Conservation (phyloP, 768 basidiomycete species). For the Tylopilus sp. region DNA sequence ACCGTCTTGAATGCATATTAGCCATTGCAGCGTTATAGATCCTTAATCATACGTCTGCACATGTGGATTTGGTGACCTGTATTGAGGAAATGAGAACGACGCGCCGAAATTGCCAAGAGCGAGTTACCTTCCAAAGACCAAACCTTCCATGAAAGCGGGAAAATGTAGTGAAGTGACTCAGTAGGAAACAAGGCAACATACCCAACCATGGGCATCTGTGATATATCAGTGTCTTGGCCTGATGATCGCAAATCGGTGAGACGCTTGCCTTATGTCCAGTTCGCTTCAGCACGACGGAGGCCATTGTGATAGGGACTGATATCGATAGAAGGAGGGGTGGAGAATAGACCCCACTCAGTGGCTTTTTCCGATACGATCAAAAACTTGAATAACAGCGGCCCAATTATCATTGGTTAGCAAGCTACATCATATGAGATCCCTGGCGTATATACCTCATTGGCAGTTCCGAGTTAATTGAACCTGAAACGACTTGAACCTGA, state of each 20-base stretch:
- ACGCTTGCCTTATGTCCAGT: slow-evolving; percentile 53
- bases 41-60: slow-evolving; percentile 50
- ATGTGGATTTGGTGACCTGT: slow-evolving; percentile 56
- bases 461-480: too few species aligned
- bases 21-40: background rate
- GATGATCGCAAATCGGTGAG: background rate
- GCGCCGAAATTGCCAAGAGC: background rate
- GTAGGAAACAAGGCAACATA: slow-evolving; percentile 24
- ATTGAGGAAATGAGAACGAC: background rate
- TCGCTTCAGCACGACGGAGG: slow-evolving; percentile 51
- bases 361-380: too few species aligned
- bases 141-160: slow-evolving; percentile 40
- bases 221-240: background rate
- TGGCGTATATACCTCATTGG: too few species aligned
- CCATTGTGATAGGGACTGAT: slow-evolving; percentile 37
- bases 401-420: too few species aligned
- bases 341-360: too few species aligned
- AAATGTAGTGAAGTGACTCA: background rate
- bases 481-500: too few species aligned
- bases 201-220: slow-evolving; percentile 71
- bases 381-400: too few species aligned
- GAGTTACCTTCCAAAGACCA: slow-evolving; percentile 65
- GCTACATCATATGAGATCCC: too few species aligned
- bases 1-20: slow-evolving; percentile 49
- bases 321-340: slow-evolving; percentile 14